Evolutionary conservation across 495 filamentous ascomycete species (phyloP).

Genomic region (Aspergillus nanangensis): DNA sequence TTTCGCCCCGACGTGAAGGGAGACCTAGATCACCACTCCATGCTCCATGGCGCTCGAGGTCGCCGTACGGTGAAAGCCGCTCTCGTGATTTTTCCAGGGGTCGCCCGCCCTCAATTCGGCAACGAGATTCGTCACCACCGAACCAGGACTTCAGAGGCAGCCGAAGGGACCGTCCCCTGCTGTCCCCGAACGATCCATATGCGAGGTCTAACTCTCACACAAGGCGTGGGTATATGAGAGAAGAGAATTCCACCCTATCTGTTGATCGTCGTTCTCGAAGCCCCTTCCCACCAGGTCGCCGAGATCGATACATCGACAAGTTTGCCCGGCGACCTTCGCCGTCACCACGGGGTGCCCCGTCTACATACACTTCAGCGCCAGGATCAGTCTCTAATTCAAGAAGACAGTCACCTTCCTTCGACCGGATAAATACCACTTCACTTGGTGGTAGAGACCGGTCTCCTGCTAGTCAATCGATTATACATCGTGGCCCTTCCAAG

Average conservation of each 20-base stretch:
- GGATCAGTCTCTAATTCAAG: slow-evolving; percentile 37
- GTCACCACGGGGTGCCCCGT: slow-evolving; percentile 21
- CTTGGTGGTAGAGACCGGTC: slow-evolving; percentile 22
- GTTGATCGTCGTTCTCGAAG: slow-evolving; percentile 19
- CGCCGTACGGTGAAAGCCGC: slow-evolving; percentile 34
- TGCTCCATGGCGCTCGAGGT: slow-evolving; percentile 39
- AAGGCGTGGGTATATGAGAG: slow-evolving; percentile 13
- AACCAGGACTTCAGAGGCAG: slow-evolving; percentile 22
- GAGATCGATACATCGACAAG: slow-evolving; percentile 12
- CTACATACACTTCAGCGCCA: slow-evolving; percentile 26
- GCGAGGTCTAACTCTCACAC: slow-evolving; percentile 26
- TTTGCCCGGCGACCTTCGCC: slow-evolving; percentile 18
- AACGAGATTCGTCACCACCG: slow-evolving; percentile 28
- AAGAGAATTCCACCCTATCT: slow-evolving; percentile 10
- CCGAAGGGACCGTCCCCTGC: slow-evolving; percentile 18
- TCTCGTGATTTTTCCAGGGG: slow-evolving; percentile 29
- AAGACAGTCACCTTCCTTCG: slow-evolving; percentile 32
- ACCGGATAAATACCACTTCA: slow-evolving; percentile 16
- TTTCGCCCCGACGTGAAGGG: slow-evolving; percentile 45
- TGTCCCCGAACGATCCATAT: slow-evolving; percentile 16
- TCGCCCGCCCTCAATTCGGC: slow-evolving; percentile 29
- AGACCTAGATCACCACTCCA: slow-evolving; percentile 38
- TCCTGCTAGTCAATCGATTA: slow-evolving; percentile 13
- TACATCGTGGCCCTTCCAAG: slow-evolving; percentile 4
- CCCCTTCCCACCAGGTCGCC: slow-evolving; percentile 17